Evolutionary conservation across 192 early-diverging fungal genomes (phyloP).

Genomic region (Mortierella hygrophila): DNA sequence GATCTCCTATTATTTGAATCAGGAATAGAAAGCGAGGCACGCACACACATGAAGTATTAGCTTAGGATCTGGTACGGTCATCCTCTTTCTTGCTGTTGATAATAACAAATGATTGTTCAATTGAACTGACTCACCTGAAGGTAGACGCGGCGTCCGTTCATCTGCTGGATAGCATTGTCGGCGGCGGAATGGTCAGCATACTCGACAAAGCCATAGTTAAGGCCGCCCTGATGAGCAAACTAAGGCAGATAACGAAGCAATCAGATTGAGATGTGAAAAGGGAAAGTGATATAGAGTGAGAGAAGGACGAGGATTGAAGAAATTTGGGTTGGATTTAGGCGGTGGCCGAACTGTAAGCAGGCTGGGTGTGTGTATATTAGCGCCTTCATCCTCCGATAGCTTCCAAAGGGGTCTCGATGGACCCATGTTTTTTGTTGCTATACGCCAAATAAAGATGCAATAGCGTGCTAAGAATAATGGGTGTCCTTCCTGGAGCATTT

Average conservation of each 20-base stretch:
- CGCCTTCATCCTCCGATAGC: not conserved
- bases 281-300: not conserved
- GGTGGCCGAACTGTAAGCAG: not conserved
- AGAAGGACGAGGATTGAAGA: not conserved
- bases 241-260: conserved; percentile 12
- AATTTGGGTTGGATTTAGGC: not conserved
- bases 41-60: not conserved
- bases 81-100: not conserved
- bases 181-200: conserved; percentile 80
- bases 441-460: not conserved
- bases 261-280: not conserved
- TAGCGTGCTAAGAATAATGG: not conserved
- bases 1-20: conserved; percentile 63
- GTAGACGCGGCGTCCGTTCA: conserved; percentile 81
- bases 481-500: not conserved
- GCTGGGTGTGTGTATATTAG: not conserved
- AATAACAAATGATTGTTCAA: not conserved
- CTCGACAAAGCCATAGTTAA: conserved; percentile 95
- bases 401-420: not conserved
- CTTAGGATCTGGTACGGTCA: not conserved
- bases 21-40: conserved; percentile 1
- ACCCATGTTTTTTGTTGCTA: not conserved
- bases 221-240: conserved; percentile 71
- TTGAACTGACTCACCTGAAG: conserved; percentile 60
- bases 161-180: conserved; percentile 72